Evolutionary conservation across 129 eudicot species (phyloP), one percentile per base, ranked within the genome.

Genomic region (Deinandra increscens): DNA sequence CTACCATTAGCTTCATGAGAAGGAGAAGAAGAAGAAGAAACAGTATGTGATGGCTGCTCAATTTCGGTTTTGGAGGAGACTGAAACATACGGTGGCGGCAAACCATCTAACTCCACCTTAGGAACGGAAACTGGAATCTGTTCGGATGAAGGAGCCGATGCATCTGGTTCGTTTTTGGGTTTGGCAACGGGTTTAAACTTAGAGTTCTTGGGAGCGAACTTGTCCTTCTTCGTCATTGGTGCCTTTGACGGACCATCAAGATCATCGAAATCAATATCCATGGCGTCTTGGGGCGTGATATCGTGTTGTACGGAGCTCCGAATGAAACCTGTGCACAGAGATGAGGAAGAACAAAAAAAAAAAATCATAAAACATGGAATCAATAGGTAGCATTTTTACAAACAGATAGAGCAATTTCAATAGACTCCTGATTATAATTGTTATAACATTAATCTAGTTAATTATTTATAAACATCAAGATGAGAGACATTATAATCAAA

Each of bases 161-260:
- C 19, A 66, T 80, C 79, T 53, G 87, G 85, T 61, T 79, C 84
- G 37, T 62, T 78, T 75, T 81, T 83, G 36, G 81, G 71, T 60
- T 81, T 86, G 36, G 87, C 59, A 26, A 44, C 51, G 15, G 84
- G 87, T 79, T 79, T 83, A 49, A 78, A 60, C 63, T 81, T 87
- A 42, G 96, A 75, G 84, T 78, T 84, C 31, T 82, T 85, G 0
- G 92, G 96, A n/a, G 86, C 85, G 65, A 91, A 91, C 56, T 80
- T 84, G 3, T 82, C 41, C 6, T 70, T 9, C 39, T 80, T 64
- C 7, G 76, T 6, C 9, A 69, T 22, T 9, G 85, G 85, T 17
- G 74, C 86, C 62, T 43, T 65, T 22, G 68, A 44, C 44, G 85
- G 90, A 58, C 49, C 80, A 8, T 78, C 93, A 9, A 84, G 79